Base-by-base conservation (phyloP, 2,329 filamentous ascomycete genomes). In the Colletotrichum sp. region DNA sequence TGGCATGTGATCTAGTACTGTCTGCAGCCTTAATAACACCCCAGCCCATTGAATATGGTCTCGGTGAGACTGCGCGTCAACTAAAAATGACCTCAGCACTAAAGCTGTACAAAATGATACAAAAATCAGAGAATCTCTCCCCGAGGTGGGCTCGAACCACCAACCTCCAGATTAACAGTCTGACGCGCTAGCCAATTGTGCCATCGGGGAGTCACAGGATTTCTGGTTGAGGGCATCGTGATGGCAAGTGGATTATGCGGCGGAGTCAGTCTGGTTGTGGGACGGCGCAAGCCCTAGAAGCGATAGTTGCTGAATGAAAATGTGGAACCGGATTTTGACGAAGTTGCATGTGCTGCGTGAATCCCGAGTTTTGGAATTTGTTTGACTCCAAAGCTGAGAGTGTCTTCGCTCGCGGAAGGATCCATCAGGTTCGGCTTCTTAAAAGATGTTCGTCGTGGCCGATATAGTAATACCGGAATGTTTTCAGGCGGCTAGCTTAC, bases 131-230 rank as follows among this genome's bases (percentile, higher is more conserved):
- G 11, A 16, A 51, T 2, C 11, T 47, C 66, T 68, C 66, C 66
- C 66, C 66, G 64, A 66, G 64, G 64, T 66, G 64, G 71, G 71
- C 71, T 73, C 71, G 71, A 73, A 73, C 71, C 67, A 73, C 71
- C 71, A 73, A 73, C 71, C 71, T 73, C 71, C 71, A 73, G 71
- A 73, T 73, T 73, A 73, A 73, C 71, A 70, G 71, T 73, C 71
- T 73, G 71, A 73, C 71, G 71, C 71, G 71, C 71, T 70, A 73
- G 71, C 71, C 71, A 73, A 73, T 73, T 73, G 71, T 73, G 71
- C 71, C 71, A 73, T 73, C 71, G 71, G 71, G 71, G 71, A 73
- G 12, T 43, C 21, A 24, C 4, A 43, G 8, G 15, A 54, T n/a
- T 4, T 6, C 2, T 70, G 43, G n/a, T 7, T 66, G 38, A 38